phyloP scores from a whole-genome alignment of 2,329 filamentous ascomycete species.

The Byssochlamys sp. region DNA sequence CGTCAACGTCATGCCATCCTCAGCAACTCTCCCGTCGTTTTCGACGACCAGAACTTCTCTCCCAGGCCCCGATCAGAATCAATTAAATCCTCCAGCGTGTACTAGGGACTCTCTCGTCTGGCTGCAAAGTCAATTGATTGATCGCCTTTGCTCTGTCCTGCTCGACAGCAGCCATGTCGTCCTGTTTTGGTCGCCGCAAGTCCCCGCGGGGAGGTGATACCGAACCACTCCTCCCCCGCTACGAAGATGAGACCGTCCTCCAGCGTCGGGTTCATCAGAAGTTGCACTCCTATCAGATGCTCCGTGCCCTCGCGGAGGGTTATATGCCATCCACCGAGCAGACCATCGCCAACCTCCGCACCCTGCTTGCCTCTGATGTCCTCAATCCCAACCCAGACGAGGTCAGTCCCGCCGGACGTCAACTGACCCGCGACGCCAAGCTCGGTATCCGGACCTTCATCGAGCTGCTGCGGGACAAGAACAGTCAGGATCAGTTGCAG shows the following conservation, averaged over 20 bases:
- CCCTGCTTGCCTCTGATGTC: slow-evolving; percentile 65
- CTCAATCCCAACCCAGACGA: slow-evolving; percentile 66
- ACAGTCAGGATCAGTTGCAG: slow-evolving; percentile 73
- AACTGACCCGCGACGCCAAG: slow-evolving; percentile 61
- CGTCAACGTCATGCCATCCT: background rate
- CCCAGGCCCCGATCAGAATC: background rate
- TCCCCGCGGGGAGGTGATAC: slow-evolving; percentile 50
- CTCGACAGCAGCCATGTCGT: slow-evolving; percentile 40
- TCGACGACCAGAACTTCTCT: background rate
- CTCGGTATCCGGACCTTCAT: slow-evolving; percentile 71
- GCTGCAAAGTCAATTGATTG: background rate
- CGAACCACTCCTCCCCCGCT: slow-evolving; percentile 71
- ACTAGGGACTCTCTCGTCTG: too few relatives aligned
- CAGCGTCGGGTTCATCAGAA: slow-evolving; percentile 76
- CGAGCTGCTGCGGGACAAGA: slow-evolving; percentile 73
- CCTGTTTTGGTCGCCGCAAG: slow-evolving; percentile 54
- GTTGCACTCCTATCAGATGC: slow-evolving; percentile 86
- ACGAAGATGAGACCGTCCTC: slow-evolving; percentile 61
- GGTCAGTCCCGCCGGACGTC: slow-evolving; percentile 66
- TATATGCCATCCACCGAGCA: slow-evolving; percentile 92
- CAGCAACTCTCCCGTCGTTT: background rate
- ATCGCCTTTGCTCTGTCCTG: background rate
- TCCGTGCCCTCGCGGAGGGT: slow-evolving; percentile 68
- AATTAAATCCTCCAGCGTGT: background rate
- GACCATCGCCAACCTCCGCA: slow-evolving; percentile 66